phyloP scores from a whole-genome alignment of 2,329 filamentous ascomycete genomes.

The Nemania serpens region DNA sequence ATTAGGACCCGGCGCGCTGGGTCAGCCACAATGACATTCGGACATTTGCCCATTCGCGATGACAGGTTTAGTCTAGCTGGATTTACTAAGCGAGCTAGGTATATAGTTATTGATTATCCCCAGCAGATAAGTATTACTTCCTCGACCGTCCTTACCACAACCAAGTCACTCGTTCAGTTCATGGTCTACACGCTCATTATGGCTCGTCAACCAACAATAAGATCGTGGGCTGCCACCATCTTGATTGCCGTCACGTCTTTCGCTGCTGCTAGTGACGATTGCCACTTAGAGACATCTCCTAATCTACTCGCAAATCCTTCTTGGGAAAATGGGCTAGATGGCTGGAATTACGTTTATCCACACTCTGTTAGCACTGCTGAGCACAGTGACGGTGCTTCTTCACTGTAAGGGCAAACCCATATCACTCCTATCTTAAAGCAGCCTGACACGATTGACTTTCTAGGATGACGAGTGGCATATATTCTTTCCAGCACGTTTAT shows the following conservation, averaged over 20 bases:
- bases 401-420: constrained; percentile 1
- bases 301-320: constrained; percentile 18
- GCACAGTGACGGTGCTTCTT: background rate
- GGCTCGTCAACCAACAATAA: background rate
- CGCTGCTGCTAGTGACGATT: background rate
- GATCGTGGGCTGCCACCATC: constrained; percentile 11
- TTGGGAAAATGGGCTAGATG: background rate
- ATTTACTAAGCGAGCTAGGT: background rate
- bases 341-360: background rate
- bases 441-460: background rate
- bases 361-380: background rate
- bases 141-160: background rate
- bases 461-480: background rate
- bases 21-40: too few relatives aligned
- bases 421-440: too few relatives aligned
- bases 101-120: background rate
- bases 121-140: background rate
- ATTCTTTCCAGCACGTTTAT: background rate
- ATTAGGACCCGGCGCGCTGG: background rate
- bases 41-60: too few relatives aligned
- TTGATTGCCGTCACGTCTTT: background rate
- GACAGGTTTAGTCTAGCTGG: background rate
- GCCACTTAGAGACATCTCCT: background rate
- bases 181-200: constrained; percentile 2
- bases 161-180: constrained; percentile 7